Evolutionary conservation across 768 basidiomycete species (phyloP).

Genomic region (Gautieria morchelliformis): DNA sequence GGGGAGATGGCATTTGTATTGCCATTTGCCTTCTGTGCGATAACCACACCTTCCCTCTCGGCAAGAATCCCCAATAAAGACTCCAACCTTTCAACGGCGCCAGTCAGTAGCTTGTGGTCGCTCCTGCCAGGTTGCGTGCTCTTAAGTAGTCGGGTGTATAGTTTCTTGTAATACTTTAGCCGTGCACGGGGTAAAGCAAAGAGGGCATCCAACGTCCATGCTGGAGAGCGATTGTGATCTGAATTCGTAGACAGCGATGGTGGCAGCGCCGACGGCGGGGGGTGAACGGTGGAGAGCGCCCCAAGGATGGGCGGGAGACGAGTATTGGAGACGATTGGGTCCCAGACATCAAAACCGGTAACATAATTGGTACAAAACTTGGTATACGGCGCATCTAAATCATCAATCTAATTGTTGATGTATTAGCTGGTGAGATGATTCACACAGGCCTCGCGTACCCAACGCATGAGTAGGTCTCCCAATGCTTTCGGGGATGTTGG

Average conservation of each 20-base stretch:
- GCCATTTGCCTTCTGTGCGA: conserved; percentile 24
- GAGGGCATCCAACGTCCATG: conserved; percentile 81
- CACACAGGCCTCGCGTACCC: conserved; percentile 49
- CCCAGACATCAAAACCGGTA: conserved; percentile 76
- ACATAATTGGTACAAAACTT: conserved; percentile 66
- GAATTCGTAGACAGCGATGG: conserved; percentile 21
- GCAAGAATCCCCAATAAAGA: conserved; percentile 60
- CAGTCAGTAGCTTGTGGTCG: conserved; percentile 73
- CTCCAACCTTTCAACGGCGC: conserved; percentile 76
- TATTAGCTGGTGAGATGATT: conserved; percentile 1
- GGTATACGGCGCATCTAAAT: conserved; percentile 80
- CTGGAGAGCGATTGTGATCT: conserved; percentile 25
- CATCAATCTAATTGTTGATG: conserved; percentile 61
- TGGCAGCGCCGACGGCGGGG: conserved; percentile 39
- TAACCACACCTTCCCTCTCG: conserved; percentile 42
- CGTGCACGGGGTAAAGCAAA: conserved; percentile 82
- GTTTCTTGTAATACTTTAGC: conserved; percentile 84
- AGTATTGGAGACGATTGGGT: conserved; percentile 66
- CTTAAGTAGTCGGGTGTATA: conserved; percentile 79
- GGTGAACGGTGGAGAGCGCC: conserved; percentile 55
- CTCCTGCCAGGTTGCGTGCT: conserved; percentile 79
- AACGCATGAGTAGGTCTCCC: conserved; percentile 93
- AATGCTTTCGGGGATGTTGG: conserved; percentile 89
- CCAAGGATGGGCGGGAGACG: conserved; percentile 60
- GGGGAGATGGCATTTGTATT: neutral